phyloP scores from a whole-genome alignment of 2,329 filamentous ascomycete species.

The Monosporascus sp. region DNA sequence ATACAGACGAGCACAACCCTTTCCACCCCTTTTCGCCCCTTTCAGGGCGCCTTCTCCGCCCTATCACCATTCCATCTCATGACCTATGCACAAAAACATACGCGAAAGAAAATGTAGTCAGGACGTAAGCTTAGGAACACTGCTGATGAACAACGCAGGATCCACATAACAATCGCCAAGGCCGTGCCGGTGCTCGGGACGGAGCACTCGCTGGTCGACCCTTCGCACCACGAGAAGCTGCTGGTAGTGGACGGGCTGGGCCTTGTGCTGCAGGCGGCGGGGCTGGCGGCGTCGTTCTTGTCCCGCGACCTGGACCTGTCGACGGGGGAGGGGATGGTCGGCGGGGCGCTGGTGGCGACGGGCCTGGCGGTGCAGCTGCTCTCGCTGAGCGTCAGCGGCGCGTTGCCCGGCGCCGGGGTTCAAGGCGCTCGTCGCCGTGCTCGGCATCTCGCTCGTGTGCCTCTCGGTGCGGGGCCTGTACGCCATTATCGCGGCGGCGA shows the following conservation, averaged over 20 bases:
- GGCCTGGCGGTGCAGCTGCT: conserved; percentile 22
- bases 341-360: conserved; percentile 16
- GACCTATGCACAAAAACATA: no score
- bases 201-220: conserved; percentile 22
- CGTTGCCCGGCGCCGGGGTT: conserved; percentile 21
- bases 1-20: no score
- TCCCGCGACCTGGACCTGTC: conserved; percentile 4
- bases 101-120: no score
- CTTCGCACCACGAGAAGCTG: conserved; percentile 15
- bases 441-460: conserved; percentile 17
- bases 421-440: conserved; percentile 19
- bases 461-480: conserved; percentile 22
- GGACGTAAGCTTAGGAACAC: not conserved
- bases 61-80: no score
- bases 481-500: conserved; percentile 18
- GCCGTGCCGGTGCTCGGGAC: conserved; percentile 21
- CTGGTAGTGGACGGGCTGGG: conserved; percentile 21
- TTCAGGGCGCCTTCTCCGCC: no score
- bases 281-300: conserved; percentile 22
- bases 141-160: conserved; percentile 15
- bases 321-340: not conserved
- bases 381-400: conserved; percentile 16
- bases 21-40: no score
- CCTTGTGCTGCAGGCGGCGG: conserved; percentile 21
- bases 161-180: conserved; percentile 21